Evolutionary conservation across 179 eudicot genomes (phyloP), one percentile per base, ranked within the genome.

Genomic region (Spergularia azorica): DNA sequence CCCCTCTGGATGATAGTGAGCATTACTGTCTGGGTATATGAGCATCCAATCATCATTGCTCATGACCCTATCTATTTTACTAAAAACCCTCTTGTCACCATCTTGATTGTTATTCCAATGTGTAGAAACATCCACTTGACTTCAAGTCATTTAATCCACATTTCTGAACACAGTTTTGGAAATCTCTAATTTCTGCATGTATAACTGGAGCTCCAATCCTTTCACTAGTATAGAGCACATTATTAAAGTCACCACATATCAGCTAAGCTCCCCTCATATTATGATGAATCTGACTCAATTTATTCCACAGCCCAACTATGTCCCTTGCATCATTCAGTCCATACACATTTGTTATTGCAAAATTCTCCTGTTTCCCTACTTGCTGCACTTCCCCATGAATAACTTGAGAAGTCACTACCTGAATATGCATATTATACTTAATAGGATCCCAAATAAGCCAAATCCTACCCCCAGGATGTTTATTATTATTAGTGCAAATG

Each of bases 21-120:
- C 50, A 5, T 0, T 0, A 8, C 9, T 5, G 0, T 46, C 1
- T 1, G 50, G 50, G 9, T 1, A 5, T 0, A 5, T 0, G 0
- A 46, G 0, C 7, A 46, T 3, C 58, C 58, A 55, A 55, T 55
- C 58, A 2, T 12, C 58, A 55, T 55, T 61, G 10, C 20, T 1
- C 11, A 8, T 13, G 4, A 15, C 20, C n/a, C 64, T 61, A 17
- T 15, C 11, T 9, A 5, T 17, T 15, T 36, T 36, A 3, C 38
- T 36, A 3, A 36, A 36, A 1, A 36, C 38, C 4, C 38, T 36
- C 38, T 36, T 36, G 4, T 36, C 38, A 2, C 10, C 21, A 18
- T 17, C 12, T 17, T 61, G 64, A 0, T 61, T 61, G 13, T 61
- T 61, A 0, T 7, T 13, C 64, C 64, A n/a, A 61, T 15, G 64